Evolutionary conservation across 1,139 yeast species (phyloP).

Genomic region (Nakaseomyces bracarensis): DNA sequence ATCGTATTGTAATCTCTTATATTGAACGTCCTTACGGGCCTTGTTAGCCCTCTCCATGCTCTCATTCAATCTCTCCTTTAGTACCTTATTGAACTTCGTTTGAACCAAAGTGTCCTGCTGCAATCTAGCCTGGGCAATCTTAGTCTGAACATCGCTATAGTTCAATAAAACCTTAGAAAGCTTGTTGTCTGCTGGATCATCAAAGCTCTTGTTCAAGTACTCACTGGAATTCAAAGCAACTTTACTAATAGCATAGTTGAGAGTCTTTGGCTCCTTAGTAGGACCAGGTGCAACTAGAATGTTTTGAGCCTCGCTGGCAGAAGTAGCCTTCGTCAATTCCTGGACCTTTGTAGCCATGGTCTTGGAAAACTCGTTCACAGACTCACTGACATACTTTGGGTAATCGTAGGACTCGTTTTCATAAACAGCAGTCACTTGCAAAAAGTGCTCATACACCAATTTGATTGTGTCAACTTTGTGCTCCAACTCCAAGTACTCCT

Average conservation of each 20-base stretch:
- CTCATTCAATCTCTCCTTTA: slow-evolving; percentile 55
- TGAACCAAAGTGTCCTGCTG: slow-evolving; percentile 74
- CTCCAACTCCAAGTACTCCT: slow-evolving; percentile 72
- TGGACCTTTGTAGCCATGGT: slow-evolving; percentile 57
- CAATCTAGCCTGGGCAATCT: slow-evolving; percentile 75
- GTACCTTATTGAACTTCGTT: slow-evolving; percentile 60
- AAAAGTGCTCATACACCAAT: slow-evolving; percentile 59
- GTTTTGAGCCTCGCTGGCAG: slow-evolving; percentile 78
- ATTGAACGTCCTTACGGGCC: slow-evolving; percentile 70
- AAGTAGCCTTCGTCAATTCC: slow-evolving; percentile 64
- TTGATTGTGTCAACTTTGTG: slow-evolving; percentile 68
- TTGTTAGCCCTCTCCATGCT: slow-evolving; percentile 58
- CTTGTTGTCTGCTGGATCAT: slow-evolving; percentile 33
- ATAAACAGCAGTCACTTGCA: slow-evolving; percentile 62
- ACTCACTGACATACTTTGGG: slow-evolving; percentile 71
- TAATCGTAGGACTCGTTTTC: slow-evolving; percentile 79
- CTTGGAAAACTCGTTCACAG: slow-evolving; percentile 66
- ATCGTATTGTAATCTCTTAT: slow-evolving; percentile 72
- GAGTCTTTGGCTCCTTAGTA: slow-evolving; percentile 69
- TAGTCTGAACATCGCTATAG: slow-evolving; percentile 49
- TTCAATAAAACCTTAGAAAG: slow-evolving; percentile 43
- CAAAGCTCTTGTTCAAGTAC: slow-evolving; percentile 34
- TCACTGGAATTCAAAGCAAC: slow-evolving; percentile 48
- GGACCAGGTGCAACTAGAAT: slow-evolving; percentile 52
- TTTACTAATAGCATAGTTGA: slow-evolving; percentile 75